Conservation (phyloP, 1,284 basidiomycete species). For the Stygiomarasmius scandens region DNA sequence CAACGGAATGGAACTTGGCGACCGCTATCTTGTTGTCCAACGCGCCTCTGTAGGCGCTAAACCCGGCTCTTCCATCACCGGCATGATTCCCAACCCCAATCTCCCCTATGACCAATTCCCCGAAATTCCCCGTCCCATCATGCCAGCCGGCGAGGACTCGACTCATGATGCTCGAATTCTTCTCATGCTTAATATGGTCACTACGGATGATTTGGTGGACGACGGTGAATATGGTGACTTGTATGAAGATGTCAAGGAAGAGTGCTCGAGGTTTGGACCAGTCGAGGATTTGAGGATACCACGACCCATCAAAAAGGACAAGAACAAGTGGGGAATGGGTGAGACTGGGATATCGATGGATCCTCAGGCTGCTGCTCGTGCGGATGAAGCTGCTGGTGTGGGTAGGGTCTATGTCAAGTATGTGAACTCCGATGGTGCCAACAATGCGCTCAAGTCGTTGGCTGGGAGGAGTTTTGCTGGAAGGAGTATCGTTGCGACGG, state of each 20-base stretch:
- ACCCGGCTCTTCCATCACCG: conserved; percentile 55
- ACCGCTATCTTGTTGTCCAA: conserved; percentile 95
- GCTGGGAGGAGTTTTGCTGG: conserved; percentile 93
- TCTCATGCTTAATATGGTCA: conserved; percentile 99
- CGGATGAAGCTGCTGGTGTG: conserved; percentile 88
- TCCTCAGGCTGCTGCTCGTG: conserved; percentile 65
- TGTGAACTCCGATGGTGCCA: conserved; percentile 59
- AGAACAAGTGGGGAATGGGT: conserved; percentile 74
- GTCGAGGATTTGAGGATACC: conserved; percentile 91
- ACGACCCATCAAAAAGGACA: conserved; percentile 83
- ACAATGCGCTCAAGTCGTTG: conserved; percentile 76
- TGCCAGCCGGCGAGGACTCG: conserved; percentile 55
- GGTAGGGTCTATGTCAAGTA: conserved; percentile 95
- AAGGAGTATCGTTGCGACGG: conserved; percentile 83
- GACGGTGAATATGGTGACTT: conserved; percentile 95
- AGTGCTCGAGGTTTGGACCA: conserved; percentile 82
- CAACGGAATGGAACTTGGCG: conserved; percentile 97
- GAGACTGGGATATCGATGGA: conserved; percentile 64
- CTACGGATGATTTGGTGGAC: conserved; percentile 87
- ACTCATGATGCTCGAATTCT: conserved; percentile 73
- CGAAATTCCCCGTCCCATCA: conserved; percentile 79
- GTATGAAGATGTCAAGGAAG: conserved; percentile 93
- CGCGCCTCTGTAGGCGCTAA: conserved; percentile 93
- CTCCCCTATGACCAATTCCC: conserved; percentile 74
- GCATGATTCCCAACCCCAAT: conserved; percentile 60